Conservation (phyloP, 441 rosid species). For the Eruca vesicaria region DNA sequence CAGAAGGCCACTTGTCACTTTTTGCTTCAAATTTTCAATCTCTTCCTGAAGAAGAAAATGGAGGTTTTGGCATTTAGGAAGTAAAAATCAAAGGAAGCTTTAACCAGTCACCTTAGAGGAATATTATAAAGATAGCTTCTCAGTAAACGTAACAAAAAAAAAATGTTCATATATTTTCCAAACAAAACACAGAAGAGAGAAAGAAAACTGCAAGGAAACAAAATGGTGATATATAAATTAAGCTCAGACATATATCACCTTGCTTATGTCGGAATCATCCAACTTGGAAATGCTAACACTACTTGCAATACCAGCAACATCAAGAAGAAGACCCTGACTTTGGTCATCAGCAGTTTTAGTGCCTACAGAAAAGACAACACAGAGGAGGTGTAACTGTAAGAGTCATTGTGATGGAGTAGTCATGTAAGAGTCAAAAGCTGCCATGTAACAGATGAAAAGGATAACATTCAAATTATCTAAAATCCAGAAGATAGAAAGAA, state of each 20-base stretch:
- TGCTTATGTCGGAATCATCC: constrained; percentile 34
- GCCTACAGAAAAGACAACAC: constrained; percentile 7
- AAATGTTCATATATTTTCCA: background rate
- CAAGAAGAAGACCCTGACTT: constrained; percentile 1
- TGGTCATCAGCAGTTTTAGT: constrained; percentile 6
- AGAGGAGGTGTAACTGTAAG: background rate
- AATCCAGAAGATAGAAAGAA: background rate
- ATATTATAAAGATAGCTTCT: background rate
- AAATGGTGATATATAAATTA: background rate
- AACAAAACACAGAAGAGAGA: background rate
- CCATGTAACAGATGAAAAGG: background rate
- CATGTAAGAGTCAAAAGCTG: background rate
- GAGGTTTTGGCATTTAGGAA: background rate
- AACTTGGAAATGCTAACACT: constrained; percentile 25
- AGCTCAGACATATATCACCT: constrained; percentile 16
- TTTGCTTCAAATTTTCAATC: constrained; percentile 29
- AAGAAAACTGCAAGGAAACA: background rate
- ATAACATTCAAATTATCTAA: background rate
- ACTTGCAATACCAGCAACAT: constrained; percentile 20
- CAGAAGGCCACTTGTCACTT: constrained; percentile 21
- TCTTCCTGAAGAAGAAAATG: constrained; percentile 20
- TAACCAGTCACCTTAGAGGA: background rate
- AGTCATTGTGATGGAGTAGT: background rate
- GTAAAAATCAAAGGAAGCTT: background rate
- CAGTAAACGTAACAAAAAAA: background rate